A percentile compares a stretch with the other conserved stretches of the same genome.
phyloP scores from a whole-genome alignment of 2,329 filamentous ascomycete genomes.

The Pyrenochaeta sp. region DNA sequence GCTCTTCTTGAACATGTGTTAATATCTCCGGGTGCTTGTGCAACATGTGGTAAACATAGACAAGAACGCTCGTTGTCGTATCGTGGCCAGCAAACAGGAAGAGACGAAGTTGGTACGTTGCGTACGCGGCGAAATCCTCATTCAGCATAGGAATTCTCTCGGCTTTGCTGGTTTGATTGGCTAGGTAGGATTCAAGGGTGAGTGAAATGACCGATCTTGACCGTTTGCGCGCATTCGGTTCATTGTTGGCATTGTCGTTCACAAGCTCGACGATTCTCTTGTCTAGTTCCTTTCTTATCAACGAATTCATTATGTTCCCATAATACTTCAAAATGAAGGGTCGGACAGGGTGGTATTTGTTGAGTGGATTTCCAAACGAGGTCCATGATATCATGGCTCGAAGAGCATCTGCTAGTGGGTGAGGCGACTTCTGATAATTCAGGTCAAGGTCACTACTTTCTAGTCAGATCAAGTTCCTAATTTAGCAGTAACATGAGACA shows the following conservation, averaged over 20 bases:
- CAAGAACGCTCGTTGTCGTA: constrained; percentile 36
- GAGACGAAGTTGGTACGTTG: constrained; percentile 34
- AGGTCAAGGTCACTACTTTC: background rate
- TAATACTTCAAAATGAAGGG: background rate
- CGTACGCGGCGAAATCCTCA: constrained; percentile 25
- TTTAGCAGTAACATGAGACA: background rate
- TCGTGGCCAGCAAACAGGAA: constrained; percentile 47
- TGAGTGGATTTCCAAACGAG: background rate
- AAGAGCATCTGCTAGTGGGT: constrained; percentile 15
- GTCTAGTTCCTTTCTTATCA: constrained; percentile 19
- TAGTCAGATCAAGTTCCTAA: background rate
- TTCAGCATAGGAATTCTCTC: constrained; percentile 4
- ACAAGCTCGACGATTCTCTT: constrained; percentile 20
- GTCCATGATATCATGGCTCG: background rate
- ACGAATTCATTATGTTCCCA: constrained; percentile 5
- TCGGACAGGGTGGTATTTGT: background rate
- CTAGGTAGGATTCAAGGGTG: constrained; percentile 12
- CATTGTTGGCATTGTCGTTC: background rate
- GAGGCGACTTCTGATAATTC: constrained; percentile 11
- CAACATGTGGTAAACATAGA: constrained; percentile 32
- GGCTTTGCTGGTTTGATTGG: background rate
- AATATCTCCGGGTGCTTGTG: constrained; percentile 30
- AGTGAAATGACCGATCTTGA: constrained; percentile 6
- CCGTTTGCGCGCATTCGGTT: background rate
- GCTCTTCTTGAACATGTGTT: constrained; percentile 36